phyloP scores from a whole-genome alignment of 192 early-diverging fungal species.

The Umbelopsis vinacea region DNA sequence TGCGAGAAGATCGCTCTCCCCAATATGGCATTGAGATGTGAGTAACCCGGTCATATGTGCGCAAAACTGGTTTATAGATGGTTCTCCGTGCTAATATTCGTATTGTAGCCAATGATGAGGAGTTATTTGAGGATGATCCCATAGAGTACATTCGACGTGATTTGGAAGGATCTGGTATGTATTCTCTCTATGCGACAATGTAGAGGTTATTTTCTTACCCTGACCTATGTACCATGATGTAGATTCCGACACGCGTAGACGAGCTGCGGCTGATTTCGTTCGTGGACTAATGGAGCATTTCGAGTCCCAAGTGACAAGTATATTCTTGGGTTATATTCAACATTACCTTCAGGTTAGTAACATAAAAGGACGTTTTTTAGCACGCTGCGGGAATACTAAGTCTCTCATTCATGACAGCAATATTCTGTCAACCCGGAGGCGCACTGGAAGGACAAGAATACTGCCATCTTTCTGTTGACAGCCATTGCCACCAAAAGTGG shows the following conservation, averaged over 20 bases:
- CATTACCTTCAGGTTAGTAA: constrained; percentile 55
- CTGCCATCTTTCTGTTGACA: constrained; percentile 91
- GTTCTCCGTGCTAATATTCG: neutral
- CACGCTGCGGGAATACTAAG: neutral
- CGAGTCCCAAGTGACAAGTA: constrained; percentile 80
- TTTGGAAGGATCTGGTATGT: constrained; percentile 81
- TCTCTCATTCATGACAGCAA: constrained; percentile 36
- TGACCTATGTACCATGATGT: neutral
- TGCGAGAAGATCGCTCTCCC: constrained; percentile 92
- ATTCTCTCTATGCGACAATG: neutral
- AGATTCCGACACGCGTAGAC: constrained; percentile 91
- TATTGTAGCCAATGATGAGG: constrained; percentile 76
- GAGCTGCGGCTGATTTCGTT: constrained; percentile 90
- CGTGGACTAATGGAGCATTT: constrained; percentile 91
- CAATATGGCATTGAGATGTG: constrained; percentile 85
- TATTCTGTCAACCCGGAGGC: constrained; percentile 70
- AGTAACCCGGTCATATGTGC: neutral
- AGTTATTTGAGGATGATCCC: constrained; percentile 96
- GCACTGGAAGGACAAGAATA: constrained; percentile 96
- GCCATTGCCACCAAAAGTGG: constrained; percentile 83
- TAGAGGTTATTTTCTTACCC: neutral
- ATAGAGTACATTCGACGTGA: constrained; percentile 94
- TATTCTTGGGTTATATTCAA: constrained; percentile 78
- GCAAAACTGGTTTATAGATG: no score
- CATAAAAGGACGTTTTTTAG: neutral